A percentile compares a stretch with the other conserved stretches of the same genome.
Conservation (phyloP, 257 asterid genomes). For the Cynanchum wilfordii region DNA sequence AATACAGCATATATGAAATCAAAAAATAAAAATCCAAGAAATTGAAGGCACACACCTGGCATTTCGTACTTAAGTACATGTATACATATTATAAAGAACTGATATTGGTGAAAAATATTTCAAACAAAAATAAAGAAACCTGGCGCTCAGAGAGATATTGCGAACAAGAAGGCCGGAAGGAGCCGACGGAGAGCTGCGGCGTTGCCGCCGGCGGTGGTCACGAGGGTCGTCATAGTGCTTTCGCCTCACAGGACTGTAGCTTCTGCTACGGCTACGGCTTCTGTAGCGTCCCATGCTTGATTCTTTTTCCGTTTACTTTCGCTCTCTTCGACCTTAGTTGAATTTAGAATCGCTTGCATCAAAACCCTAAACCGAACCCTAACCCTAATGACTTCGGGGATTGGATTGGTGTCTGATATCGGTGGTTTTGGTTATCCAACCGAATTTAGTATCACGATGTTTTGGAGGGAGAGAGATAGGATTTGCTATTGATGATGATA, state of each 20-base stretch:
- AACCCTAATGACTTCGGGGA: background rate
- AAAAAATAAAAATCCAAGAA: background rate
- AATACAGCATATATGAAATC: too few species aligned
- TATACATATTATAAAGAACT: background rate
- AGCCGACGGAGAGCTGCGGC: constrained; percentile 76
- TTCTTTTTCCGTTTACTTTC: background rate
- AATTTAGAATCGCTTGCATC: background rate
- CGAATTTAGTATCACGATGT: background rate
- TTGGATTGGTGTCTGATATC: background rate
- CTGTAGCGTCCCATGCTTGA: constrained; percentile 50
- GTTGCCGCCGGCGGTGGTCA: constrained; percentile 50
- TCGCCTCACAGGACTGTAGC: constrained; percentile 58
- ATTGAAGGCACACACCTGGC: background rate
- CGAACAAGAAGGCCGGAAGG: constrained; percentile 95
- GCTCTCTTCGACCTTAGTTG: background rate
- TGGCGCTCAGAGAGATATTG: constrained; percentile 75
- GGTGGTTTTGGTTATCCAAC: background rate
- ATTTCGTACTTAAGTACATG: background rate
- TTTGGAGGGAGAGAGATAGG: background rate
- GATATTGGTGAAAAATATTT: too few species aligned
- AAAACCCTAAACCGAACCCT: constrained; percentile 1
- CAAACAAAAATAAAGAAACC: constrained; percentile 26
- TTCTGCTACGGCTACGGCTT: constrained; percentile 53
- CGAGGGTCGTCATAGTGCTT: constrained; percentile 80
- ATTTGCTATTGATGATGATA: background rate